phyloP scores from a whole-genome alignment of 2,329 filamentous ascomycete genomes.

The Capronia coronata region DNA sequence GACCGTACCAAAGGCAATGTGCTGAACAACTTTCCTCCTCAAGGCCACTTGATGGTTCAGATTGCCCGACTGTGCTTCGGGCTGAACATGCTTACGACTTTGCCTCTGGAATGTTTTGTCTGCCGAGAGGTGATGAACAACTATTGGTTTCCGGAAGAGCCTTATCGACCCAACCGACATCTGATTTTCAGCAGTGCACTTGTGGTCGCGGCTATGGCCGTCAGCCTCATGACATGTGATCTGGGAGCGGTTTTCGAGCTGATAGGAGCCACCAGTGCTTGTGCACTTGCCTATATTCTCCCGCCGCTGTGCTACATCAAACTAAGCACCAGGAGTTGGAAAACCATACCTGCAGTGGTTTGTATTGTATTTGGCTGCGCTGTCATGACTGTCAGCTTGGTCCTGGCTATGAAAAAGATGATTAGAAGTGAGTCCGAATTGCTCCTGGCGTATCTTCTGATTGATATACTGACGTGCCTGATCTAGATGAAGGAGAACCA shows the following conservation, averaged over 20 bases:
- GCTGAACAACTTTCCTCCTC: conserved; percentile 89
- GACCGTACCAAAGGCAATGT: conserved; percentile 90
- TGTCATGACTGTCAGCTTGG: conserved; percentile 74
- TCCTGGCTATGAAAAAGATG: conserved; percentile 67
- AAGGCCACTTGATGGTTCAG: conserved; percentile 83
- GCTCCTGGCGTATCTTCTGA: not conserved
- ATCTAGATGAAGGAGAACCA: conserved; percentile 19
- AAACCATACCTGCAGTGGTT: conserved; percentile 63
- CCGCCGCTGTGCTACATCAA: conserved; percentile 95
- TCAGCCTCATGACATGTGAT: conserved; percentile 85
- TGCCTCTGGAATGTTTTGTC: conserved; percentile 94
- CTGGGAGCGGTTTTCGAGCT: conserved; percentile 91
- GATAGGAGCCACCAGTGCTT: conserved; percentile 90
- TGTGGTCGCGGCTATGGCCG: conserved; percentile 67
- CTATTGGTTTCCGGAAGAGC: conserved; percentile 66
- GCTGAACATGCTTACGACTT: conserved; percentile 95
- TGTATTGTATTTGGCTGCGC: conserved; percentile 69
- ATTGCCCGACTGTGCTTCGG: conserved; percentile 92
- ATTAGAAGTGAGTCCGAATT: conserved; percentile 30
- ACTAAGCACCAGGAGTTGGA: conserved; percentile 63
- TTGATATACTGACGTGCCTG: not conserved
- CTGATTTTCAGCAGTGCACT: conserved; percentile 77
- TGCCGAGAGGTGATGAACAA: conserved; percentile 94
- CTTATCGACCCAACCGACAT: conserved; percentile 77
- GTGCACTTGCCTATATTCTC: conserved; percentile 88